phyloP scores from a whole-genome alignment of 2,329 filamentous ascomycete genomes.

The Trichoderma aggressivum region DNA sequence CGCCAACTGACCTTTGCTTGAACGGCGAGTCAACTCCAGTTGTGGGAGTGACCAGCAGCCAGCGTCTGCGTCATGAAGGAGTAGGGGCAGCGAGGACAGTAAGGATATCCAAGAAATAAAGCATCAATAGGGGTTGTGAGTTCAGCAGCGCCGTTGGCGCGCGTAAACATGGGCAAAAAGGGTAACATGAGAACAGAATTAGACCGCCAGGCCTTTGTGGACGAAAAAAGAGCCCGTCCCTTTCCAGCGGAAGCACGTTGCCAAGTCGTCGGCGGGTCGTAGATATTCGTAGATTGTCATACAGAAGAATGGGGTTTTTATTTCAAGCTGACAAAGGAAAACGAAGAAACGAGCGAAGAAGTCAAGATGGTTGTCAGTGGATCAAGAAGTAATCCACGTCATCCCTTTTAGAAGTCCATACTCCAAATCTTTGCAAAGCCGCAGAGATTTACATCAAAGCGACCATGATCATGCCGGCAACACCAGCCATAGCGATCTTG shows the following conservation, averaged over 20 bases:
- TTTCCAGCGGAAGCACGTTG: conserved; percentile 8
- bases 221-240: conserved; percentile 13
- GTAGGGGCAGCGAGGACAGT: conserved; percentile 11
- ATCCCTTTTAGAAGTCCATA: not conserved
- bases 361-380: not conserved
- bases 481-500: conserved; percentile 46
- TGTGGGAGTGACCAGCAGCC: not conserved
- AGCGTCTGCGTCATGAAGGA: conserved; percentile 19
- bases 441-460: conserved; percentile 46
- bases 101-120: conserved; percentile 1
- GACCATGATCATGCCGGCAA: conserved; percentile 48
- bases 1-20: conserved; percentile 3
- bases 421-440: not conserved
- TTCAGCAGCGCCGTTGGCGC: conserved; percentile 20
- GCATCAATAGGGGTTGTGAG: conserved; percentile 17
- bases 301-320: conserved; percentile 6
- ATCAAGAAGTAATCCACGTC: not conserved
- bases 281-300: conserved; percentile 22
- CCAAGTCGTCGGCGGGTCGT: conserved; percentile 21
- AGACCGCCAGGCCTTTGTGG: conserved; percentile 19
- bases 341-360: not conserved
- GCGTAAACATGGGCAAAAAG: not conserved
- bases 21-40: not conserved
- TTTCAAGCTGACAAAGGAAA: conserved; percentile 17
- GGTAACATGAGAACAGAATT: conserved; percentile 13